Evolutionary conservation across 768 basidiomycete genomes (phyloP).

Genomic region (Auricularia auricula-judae): DNA sequence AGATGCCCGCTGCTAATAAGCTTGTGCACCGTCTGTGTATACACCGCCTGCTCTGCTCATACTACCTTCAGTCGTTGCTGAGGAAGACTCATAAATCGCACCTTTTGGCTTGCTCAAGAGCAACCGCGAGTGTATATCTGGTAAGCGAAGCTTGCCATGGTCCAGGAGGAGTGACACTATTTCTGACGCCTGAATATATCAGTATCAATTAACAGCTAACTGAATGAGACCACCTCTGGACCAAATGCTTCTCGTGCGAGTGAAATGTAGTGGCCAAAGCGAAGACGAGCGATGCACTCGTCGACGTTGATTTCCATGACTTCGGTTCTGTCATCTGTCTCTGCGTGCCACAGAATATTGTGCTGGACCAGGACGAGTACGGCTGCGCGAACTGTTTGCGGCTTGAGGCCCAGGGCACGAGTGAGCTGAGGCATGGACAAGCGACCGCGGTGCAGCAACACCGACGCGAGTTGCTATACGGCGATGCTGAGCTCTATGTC

Average conservation of each 20-base stretch:
- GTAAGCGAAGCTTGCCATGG: slow-evolving; percentile 74
- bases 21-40: slow-evolving; percentile 52
- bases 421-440: slow-evolving; percentile 59
- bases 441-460: slow-evolving; percentile 72
- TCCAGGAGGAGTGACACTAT: slow-evolving; percentile 69
- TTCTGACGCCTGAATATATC: slow-evolving; percentile 48
- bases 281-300: slow-evolving; percentile 69
- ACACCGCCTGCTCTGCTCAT: slow-evolving; percentile 27
- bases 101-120: slow-evolving; percentile 47
- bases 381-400: slow-evolving; percentile 55
- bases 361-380: slow-evolving; percentile 81
- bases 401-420: slow-evolving; percentile 56
- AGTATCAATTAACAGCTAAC: neutral
- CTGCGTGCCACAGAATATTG: slow-evolving; percentile 80
- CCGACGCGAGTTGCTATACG: slow-evolving; percentile 56
- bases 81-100: slow-evolving; percentile 16
- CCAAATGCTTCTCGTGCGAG: slow-evolving; percentile 65
- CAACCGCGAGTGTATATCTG: slow-evolving; percentile 44
- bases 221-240: slow-evolving; percentile 39
- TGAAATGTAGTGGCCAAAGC: slow-evolving; percentile 77
- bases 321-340: slow-evolving; percentile 58
- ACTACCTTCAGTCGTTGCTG: slow-evolving; percentile 5
- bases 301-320: slow-evolving; percentile 73
- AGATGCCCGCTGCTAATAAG: slow-evolving; percentile 67
- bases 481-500: neutral